Conservation (phyloP, 2,329 filamentous ascomycete genomes). For the Phaeosphaeriaceae sp. region DNA sequence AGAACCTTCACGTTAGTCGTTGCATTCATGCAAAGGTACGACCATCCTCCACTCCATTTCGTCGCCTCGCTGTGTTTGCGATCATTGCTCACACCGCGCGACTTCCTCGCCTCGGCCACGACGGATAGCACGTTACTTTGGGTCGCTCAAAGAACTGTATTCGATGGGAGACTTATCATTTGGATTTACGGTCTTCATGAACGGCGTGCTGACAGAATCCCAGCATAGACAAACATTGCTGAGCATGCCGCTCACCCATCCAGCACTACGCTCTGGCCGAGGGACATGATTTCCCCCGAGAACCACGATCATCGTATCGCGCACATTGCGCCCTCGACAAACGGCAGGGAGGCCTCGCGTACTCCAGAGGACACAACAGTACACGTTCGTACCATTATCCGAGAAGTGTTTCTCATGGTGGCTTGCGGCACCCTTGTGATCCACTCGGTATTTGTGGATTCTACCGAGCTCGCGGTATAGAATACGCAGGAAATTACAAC, state of each 20-base stretch:
- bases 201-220: background rate
- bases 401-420: background rate
- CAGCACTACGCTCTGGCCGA: background rate
- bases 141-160: background rate
- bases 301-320: background rate
- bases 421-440: background rate
- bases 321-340: background rate
- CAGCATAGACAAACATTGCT: background rate
- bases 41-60: background rate
- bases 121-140: background rate
- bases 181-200: background rate
- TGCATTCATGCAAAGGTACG: background rate
- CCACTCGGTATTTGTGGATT: background rate
- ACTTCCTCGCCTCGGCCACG: too few relatives aligned
- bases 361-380: background rate
- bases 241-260: background rate
- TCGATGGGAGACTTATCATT: background rate
- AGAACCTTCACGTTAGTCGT: background rate
- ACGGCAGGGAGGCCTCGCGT: background rate
- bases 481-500: background rate
- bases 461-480: background rate
- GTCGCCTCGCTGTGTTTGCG: background rate
- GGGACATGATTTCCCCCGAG: background rate
- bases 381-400: background rate
- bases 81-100: background rate